These are phyloP conservation scores for Xenoacremonium recifei DNA, from an alignment of 2,329 filamentous ascomycete genomes.

Conservation along the genomic window DNA sequence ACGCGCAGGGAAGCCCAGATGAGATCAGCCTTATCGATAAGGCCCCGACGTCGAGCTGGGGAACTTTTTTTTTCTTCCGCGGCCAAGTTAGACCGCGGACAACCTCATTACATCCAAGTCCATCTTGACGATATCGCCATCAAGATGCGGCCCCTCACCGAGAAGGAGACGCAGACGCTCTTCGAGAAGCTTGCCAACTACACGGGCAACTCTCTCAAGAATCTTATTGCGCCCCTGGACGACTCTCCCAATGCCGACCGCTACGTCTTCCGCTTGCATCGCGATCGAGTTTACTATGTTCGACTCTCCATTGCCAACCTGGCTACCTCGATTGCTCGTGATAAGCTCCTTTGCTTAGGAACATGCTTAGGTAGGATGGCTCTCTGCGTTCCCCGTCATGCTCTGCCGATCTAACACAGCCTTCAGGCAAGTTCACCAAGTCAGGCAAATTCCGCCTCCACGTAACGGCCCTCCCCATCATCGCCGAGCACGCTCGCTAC, in stretches of 20 bases:
- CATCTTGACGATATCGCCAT: neutral
- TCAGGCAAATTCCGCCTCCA: slow-evolving; percentile 93
- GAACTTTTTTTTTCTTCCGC: neutral
- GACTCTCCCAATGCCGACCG: slow-evolving; percentile 69
- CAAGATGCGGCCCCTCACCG: slow-evolving; percentile 79
- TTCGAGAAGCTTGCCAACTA: slow-evolving; percentile 95
- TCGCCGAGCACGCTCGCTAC: slow-evolving; percentile 88
- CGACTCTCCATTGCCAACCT: slow-evolving; percentile 87
- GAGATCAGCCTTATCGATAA: slow-evolving; percentile 2
- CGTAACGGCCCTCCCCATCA: slow-evolving; percentile 83
- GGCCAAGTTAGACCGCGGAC: neutral
- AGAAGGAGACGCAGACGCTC: slow-evolving; percentile 74
- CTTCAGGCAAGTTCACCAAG: slow-evolving; percentile 86
- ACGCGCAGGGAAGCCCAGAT: neutral
- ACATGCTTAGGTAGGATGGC: slow-evolving; percentile 68
- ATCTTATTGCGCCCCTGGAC: slow-evolving; percentile 74
- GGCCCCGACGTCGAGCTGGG: neutral
- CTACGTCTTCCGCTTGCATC: slow-evolving; percentile 82
- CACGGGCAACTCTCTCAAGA: slow-evolving; percentile 81
- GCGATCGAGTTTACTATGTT: slow-evolving; percentile 87
- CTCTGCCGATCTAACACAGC: neutral
- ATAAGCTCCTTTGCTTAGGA: slow-evolving; percentile 81
- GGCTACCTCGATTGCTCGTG: slow-evolving; percentile 79
- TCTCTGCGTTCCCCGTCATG: neutral
- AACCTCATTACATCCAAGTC: neutral